phyloP scores from a whole-genome alignment of 2,329 filamentous ascomycete species.

The Pyricularia grisea region DNA sequence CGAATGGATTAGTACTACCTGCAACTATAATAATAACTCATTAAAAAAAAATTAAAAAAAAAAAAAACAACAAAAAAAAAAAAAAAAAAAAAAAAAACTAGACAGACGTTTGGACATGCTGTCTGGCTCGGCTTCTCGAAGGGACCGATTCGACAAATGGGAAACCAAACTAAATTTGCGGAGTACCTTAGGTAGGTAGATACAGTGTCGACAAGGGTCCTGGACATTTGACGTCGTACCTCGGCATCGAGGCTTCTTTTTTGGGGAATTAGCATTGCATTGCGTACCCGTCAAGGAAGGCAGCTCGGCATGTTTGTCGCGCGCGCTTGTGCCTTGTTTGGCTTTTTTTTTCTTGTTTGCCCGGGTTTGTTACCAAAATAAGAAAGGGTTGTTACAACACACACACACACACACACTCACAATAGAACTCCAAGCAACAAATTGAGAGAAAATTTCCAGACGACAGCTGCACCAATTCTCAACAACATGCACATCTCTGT shows the following conservation, averaged over 20 bases:
- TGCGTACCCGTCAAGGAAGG: background rate
- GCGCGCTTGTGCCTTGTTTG: background rate
- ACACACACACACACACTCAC: background rate
- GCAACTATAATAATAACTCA: too few species aligned
- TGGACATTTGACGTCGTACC: background rate
- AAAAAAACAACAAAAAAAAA: background rate
- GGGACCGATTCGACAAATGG: background rate
- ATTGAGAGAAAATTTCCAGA: background rate
- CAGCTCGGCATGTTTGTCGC: background rate
- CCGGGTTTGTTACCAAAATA: background rate
- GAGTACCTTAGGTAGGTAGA: background rate
- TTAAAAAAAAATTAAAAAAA: too few species aligned
- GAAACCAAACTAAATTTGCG: background rate
- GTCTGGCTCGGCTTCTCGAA: background rate
- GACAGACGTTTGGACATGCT: background rate
- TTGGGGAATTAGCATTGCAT: background rate
- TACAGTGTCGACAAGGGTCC: background rate
- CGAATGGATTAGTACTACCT: too few species aligned
- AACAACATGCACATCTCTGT: background rate
- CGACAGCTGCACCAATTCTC: background rate
- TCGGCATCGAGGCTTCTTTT: conserved; percentile 2
- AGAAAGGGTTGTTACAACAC: background rate
- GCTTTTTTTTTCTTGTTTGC: background rate
- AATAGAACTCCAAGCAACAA: background rate
- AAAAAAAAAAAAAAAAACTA: too few species aligned